Evolutionary conservation across 257 asterid genomes (phyloP).

Genomic region (Lithospermum erythrorhizon): DNA sequence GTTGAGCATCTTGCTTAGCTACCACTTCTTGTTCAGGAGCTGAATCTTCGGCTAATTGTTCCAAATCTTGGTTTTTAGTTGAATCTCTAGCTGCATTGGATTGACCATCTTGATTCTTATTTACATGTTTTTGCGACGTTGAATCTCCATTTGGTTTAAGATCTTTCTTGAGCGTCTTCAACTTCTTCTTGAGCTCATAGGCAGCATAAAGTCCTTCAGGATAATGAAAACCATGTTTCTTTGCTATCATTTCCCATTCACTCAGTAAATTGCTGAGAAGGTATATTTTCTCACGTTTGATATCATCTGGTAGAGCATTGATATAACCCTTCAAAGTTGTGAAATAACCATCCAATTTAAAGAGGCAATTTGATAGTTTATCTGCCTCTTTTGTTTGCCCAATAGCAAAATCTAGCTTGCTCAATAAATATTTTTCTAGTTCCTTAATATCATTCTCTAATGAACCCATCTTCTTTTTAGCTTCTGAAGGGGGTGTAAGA

Average conservation of each 20-base stretch:
- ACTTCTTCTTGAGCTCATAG: conserved; percentile 1
- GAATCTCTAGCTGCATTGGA: too few relatives aligned
- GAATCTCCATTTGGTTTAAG: conserved; percentile 4
- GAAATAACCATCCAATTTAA: conserved; percentile 12
- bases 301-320: not conserved
- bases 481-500: too few relatives aligned
- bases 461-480: too few relatives aligned
- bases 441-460: too few relatives aligned
- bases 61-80: too few relatives aligned
- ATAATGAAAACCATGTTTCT: conserved; percentile 1
- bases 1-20: too few relatives aligned
- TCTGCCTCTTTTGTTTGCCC: not conserved
- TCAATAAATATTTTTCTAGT: conserved; percentile 15
- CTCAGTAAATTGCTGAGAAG: conserved; percentile 23
- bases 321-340: not conserved
- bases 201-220: conserved; percentile 3
- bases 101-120: too few relatives aligned
- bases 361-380: not conserved
- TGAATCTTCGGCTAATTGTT: not conserved
- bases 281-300: conserved; percentile 18
- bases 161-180: conserved; percentile 17
- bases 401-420: conserved; percentile 11
- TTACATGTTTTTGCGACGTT: not conserved
- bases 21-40: not conserved
- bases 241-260: conserved; percentile 19